Evolutionary conservation across 352 stramenopile species (phyloP), one percentile per base, ranked within the genome.

Genomic region (Elongisporangium undulatum): DNA sequence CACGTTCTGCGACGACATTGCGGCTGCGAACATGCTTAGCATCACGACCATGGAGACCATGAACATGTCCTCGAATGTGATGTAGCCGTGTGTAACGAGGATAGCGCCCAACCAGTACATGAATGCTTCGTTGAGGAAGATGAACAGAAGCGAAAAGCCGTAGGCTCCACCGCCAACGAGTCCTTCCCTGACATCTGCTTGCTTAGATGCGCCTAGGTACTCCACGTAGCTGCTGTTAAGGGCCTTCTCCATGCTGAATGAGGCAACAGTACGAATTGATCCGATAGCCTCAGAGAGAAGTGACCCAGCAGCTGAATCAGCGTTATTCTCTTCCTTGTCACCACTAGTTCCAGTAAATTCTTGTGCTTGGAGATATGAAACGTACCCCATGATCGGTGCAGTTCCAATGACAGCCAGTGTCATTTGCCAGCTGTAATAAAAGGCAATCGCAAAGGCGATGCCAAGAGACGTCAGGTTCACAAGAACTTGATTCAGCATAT

Each of bases 101-200:
- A 73, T 71, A 3, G 73, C 75, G 16, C 82, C 75, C 41, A 89
- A 64, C 56, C 75, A 89, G 62, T 88, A 87, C 13, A 87, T 61
- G 29, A 91, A 74, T 10, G 72, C 63, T 9, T 82, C 63, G 8
- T 75, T 68, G 49, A 70, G 70, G 48, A 89, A 82, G 49, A 77
- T 73, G 38, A 85, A 63, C 0, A 70, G 58, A 57, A 82, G 75
- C 0, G 80, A 72, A 9, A 77, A 38, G 10, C 79, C 82, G 56
- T 81, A 85, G 4, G 69, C 61, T 8, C 77, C 22, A 9, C 82
- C 82, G 24, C 68, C 64, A 2, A 74, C 38, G 2, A 89, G 12
- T 7, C 70, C 77, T 5, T 68, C 49, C 17, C 61, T 61, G 20
- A 62, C 64, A 49, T 79, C 70, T 10, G 63, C 61, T 1, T 66